Base-by-base conservation (phyloP, 1,284 basidiomycete genomes). In the Vanrija humicola region DNA sequence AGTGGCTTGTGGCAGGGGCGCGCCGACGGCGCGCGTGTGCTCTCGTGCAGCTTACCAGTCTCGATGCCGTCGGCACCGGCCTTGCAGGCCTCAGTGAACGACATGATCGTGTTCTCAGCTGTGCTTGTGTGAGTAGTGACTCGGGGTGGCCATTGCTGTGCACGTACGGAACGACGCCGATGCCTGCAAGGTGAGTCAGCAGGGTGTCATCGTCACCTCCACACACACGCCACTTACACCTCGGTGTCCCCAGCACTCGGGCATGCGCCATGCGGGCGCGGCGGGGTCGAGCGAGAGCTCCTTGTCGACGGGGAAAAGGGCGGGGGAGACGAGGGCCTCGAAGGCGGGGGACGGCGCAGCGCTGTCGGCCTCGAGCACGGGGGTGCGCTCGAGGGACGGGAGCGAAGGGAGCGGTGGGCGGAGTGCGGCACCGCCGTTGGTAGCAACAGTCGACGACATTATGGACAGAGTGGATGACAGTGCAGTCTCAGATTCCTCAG, bases 31-130 rank as follows among this genome's bases (percentile, higher is more conserved):
- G 21, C 21, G 21, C 2, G 21, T 23, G 21, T 23, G 3, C 21
- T 5, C 21, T 23, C 21, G 21, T 23, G 21, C 10, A 10, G 45
- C 79, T 59, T 49, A 79, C 80, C 80, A 71, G 89, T 92, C 82
- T 97, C 94, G 68, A 97, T 91, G 67, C 91, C 93, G 75, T 96
- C 90, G 46, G 92, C 88, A 56, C 93, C 94, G 75, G 94, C 91
- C 47, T 85, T 84, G 63, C 95, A 91, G 62, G 94, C 93, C 62
- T 87, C 88, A 72, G 92, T 86, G 76, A 97, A 97, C 75, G 89
- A 91, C 52, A 88, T 87, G 59, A 90, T 83, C 43, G 90, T 94
- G 79, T 96, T 96, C 78, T 95, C 92, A 19, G 91, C 73, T 74
- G 46, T 34, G 29, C 39, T 46, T 28, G 34, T 38, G 48, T 28